These are phyloP conservation scores for Thuidium tamariscinum DNA, from an alignment of 225 moss, liverwort and hornwort genomes.

Conservation along the genomic window DNA sequence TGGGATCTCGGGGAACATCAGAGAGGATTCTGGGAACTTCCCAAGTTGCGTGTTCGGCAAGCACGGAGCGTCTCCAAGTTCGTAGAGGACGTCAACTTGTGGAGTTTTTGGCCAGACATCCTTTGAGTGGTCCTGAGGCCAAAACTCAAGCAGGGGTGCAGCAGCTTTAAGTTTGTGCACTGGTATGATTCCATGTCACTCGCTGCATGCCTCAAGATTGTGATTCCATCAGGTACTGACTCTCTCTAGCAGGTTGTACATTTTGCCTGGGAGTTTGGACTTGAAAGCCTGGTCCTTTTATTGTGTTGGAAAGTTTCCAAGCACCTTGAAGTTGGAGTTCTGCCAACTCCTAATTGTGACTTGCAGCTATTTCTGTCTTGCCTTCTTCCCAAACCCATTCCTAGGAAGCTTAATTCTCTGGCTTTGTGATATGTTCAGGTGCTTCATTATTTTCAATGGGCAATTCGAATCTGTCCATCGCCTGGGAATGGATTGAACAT, in stretches of 20 bases:
- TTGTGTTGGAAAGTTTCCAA: background rate
- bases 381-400: background rate
- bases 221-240: background rate
- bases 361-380: background rate
- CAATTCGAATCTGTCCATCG: background rate
- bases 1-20: background rate
- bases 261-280: background rate
- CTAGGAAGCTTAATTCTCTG: too few relatives aligned
- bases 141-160: background rate
- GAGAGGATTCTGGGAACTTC: too few relatives aligned
- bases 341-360: background rate
- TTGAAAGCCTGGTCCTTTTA: background rate
- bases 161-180: background rate
- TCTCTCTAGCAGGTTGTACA: background rate
- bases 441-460: background rate
- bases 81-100: too few relatives aligned
- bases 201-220: background rate
- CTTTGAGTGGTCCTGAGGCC: background rate
- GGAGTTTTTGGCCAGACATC: background rate
- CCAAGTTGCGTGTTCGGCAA: too few relatives aligned
- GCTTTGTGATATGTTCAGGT: background rate
- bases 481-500: background rate
- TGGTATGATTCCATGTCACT: background rate
- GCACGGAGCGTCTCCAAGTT: too few relatives aligned
- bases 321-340: background rate